Percentiles rank a stretch among this genome's conserved stretches.
phyloP scores from a whole-genome alignment of 116 monocot species.

The Iris pallida region DNA sequence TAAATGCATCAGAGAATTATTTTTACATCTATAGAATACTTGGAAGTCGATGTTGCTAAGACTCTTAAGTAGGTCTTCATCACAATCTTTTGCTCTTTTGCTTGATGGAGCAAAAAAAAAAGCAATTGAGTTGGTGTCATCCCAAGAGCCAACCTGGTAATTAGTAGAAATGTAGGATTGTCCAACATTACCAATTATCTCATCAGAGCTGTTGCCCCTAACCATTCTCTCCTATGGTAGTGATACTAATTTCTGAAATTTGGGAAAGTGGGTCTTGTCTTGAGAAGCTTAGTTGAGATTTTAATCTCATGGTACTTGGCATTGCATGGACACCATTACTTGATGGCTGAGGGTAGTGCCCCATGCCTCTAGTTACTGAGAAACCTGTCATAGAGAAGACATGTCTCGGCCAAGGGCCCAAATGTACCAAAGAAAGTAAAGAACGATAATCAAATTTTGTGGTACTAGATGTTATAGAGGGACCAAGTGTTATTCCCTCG shows the following conservation, averaged over 20 bases:
- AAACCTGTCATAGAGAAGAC: no score
- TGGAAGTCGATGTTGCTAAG: constrained; percentile 62
- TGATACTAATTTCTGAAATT: constrained; percentile 49
- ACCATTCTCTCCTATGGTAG: constrained; percentile 36
- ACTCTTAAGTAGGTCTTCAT: constrained; percentile 44
- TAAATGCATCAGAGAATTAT: no score
- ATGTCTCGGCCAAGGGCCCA: no score
- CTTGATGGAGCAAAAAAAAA: constrained; percentile 49
- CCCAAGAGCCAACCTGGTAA: constrained; percentile 80
- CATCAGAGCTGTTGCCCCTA: constrained; percentile 27
- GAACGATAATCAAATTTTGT: no score
- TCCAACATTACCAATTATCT: constrained; percentile 13
- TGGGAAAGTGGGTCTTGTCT: constrained; percentile 48
- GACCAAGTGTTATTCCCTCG: no score
- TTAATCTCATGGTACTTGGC: constrained; percentile 31
- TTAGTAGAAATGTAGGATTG: constrained; percentile 37
- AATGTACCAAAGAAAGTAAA: no score
- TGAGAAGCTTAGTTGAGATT: constrained; percentile 58
- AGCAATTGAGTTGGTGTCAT: constrained; percentile 74
- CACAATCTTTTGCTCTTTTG: constrained; percentile 46
- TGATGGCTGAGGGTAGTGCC: constrained; percentile 19
- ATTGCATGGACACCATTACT: constrained; percentile 18
- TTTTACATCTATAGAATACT: no score
- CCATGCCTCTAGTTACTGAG: no score
- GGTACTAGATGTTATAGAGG: no score